phyloP scores from a whole-genome alignment of 352 stramenopile species.

The Phytopythium delawarense region DNA sequence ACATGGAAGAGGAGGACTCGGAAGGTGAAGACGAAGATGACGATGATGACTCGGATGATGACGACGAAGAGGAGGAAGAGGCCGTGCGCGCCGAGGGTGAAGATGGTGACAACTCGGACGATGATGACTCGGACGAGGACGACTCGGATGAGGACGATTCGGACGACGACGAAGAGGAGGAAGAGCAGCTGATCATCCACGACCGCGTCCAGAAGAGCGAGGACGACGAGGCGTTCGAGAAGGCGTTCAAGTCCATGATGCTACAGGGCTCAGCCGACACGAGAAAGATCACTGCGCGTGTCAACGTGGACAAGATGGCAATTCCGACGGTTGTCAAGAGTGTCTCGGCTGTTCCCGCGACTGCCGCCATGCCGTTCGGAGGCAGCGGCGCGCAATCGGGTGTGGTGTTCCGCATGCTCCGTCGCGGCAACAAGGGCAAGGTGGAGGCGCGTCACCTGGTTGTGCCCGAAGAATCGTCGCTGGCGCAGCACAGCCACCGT shows the following conservation, averaged over 20 bases:
- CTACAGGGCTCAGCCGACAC: constrained; percentile 67
- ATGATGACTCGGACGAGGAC: constrained; percentile 53
- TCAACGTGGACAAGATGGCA: constrained; percentile 88
- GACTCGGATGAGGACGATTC: constrained; percentile 70
- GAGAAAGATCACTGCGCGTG: constrained; percentile 50
- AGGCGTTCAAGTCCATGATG: constrained; percentile 86
- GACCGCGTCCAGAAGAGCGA: constrained; percentile 70
- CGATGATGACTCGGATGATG: constrained; percentile 25
- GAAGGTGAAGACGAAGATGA: constrained; percentile 40
- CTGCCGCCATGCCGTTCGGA: constrained; percentile 17
- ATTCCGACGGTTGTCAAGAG: constrained; percentile 80
- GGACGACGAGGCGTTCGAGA: constrained; percentile 87
- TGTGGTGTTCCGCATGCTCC: constrained; percentile 93
- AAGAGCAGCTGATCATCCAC: constrained; percentile 88
- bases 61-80: constrained; percentile 76
- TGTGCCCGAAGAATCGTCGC: constrained; percentile 90
- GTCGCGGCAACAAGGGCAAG: constrained; percentile 96
- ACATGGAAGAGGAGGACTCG: constrained; percentile 41
- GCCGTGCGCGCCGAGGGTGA: constrained; percentile 68
- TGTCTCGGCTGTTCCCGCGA: constrained; percentile 17
- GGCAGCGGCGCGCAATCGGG: constrained; percentile 30
- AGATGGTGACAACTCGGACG: constrained; percentile 64
- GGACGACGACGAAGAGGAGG: constrained; percentile 71
- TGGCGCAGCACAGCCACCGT: constrained; percentile 88
- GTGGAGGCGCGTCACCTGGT: constrained; percentile 92